Conservation (phyloP, 352 stramenopile genomes). For the Phytophthora pistaciae region DNA sequence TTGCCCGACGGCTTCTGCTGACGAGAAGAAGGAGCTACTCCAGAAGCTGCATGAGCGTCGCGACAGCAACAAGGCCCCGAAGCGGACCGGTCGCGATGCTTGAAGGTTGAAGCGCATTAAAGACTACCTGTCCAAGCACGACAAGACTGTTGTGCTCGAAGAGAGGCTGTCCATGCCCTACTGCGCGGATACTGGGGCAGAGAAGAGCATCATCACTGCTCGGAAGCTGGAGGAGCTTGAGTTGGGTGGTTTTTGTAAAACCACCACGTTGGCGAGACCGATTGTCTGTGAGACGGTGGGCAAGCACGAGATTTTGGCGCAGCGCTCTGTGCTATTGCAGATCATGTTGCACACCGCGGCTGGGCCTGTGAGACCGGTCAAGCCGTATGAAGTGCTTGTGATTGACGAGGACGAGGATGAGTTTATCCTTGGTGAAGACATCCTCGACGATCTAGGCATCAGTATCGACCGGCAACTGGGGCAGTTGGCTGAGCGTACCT, state of each 20-base stretch:
- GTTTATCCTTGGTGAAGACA: slow-evolving; percentile 21
- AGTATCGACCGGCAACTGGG: slow-evolving; percentile 13
- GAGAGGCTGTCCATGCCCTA: slow-evolving; percentile 25
- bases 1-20: slow-evolving; percentile 1
- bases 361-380: slow-evolving; percentile 9
- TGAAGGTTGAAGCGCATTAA: slow-evolving; percentile 30
- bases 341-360: slow-evolving; percentile 15
- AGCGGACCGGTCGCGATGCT: not conserved
- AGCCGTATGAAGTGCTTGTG: slow-evolving; percentile 8
- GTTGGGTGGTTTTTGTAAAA: slow-evolving; percentile 18
- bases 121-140: slow-evolving; percentile 15
- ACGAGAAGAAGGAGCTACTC: slow-evolving; percentile 24
- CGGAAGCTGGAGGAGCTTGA: slow-evolving; percentile 18
- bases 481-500: slow-evolving; percentile 7
- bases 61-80: slow-evolving; percentile 6
- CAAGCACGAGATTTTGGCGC: slow-evolving; percentile 7
- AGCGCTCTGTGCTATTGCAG: not conserved
- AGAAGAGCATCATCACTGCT: slow-evolving; percentile 27
- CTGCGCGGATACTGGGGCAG: slow-evolving; percentile 22
- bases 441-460: slow-evolving; percentile 12
- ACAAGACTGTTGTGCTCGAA: slow-evolving; percentile 23
- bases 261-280: not conserved
- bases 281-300: slow-evolving; percentile 18
- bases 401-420: slow-evolving; percentile 21
- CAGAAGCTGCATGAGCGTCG: slow-evolving; percentile 11